Base-by-base conservation (phyloP, 1,284 basidiomycete species). In the Phlebopus sp. region DNA sequence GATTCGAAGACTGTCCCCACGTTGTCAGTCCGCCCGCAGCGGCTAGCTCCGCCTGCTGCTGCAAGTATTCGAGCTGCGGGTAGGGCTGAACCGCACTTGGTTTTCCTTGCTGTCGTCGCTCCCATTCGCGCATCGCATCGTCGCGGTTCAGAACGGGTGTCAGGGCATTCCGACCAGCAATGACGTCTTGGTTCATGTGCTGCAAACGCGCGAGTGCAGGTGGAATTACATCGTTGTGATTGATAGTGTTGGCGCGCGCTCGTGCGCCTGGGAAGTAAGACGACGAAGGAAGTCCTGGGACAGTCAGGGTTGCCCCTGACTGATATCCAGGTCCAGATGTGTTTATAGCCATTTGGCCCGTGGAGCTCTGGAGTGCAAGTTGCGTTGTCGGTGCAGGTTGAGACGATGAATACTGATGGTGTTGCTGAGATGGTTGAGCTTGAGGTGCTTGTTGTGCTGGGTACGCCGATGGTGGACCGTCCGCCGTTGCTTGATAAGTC, bases 111-210 rank as follows among this genome's bases (percentile, higher is more conserved):
- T 90, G 84, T 55, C 92, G 70, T 58, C 89, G 71, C 70, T 94
- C 89, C 94, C 90, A 95, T 66, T 94, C 92, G 38, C 84, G 80
- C 74, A 91, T 86, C 37, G 89, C 86, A 56, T 96, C 92, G 60
- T 95, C 92, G 50, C 92, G 79, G 60, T 93, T 92, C 58, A 94
- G 71, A 39, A 95, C 90, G 1, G 92, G 92, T 15, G 91, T 94
- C 63, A 93, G 69, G 17, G 89, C 85, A 61, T 88, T 92, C 53
- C 86, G 80, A 34, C 85, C 88, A 14, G 78, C 79, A 45, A 91
- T 90, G 47, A 89, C 82, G 62, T 95, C 89, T 55, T 91, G 82
- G 44, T 90, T 91, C 81, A 94, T 91, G 46, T 91, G 89, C 44
- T 92, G 89, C 56, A 95, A 68, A 18, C 92, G 78, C 13, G 92